Conservation (phyloP, 306 rosid genomes). For the Cyclanthera cordifolia region DNA sequence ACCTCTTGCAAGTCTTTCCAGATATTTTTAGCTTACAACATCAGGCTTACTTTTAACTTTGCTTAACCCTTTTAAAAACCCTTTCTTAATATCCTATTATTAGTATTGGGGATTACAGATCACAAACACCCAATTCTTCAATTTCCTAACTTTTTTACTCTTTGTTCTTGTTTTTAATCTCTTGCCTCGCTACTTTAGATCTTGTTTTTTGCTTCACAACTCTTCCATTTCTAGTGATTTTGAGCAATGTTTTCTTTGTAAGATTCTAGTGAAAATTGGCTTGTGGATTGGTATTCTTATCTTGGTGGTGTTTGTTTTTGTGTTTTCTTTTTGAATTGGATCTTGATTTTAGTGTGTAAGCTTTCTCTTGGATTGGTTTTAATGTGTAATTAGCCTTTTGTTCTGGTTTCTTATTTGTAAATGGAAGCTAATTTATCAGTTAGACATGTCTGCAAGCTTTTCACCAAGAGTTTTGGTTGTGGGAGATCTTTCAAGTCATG, state of each 20-base stretch:
- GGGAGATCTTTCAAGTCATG: too few species aligned
- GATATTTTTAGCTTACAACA: neutral
- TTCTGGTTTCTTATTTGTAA: neutral
- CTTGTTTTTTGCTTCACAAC: conserved; percentile 29
- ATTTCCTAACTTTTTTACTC: too few species aligned
- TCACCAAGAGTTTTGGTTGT: conserved; percentile 64
- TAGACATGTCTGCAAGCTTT: conserved; percentile 72
- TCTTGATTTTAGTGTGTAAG: neutral
- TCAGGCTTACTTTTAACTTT: too few species aligned
- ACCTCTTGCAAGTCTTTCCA: too few species aligned
- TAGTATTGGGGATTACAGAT: conserved; percentile 30
- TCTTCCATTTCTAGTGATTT: too few species aligned
- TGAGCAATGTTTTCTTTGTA: too few species aligned
- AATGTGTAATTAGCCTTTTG: conserved; percentile 1
- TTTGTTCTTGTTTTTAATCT: neutral
- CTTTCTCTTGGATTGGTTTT: neutral
- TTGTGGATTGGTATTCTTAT: conserved; percentile 42
- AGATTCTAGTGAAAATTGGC: conserved; percentile 22
- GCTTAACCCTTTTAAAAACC: neutral
- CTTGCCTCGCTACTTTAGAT: conserved; percentile 44
- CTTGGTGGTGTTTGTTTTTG: conserved; percentile 22
- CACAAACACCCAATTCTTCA: conserved; percentile 13
- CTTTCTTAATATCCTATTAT: conserved; percentile 32
- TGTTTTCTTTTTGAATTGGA: conserved; percentile 20
- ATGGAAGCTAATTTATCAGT: conserved; percentile 31